A percentile compares a stretch with the other conserved stretches of the same genome.
phyloP scores from a whole-genome alignment of 2,329 filamentous ascomycete species.

The Verticillium klebahnii region DNA sequence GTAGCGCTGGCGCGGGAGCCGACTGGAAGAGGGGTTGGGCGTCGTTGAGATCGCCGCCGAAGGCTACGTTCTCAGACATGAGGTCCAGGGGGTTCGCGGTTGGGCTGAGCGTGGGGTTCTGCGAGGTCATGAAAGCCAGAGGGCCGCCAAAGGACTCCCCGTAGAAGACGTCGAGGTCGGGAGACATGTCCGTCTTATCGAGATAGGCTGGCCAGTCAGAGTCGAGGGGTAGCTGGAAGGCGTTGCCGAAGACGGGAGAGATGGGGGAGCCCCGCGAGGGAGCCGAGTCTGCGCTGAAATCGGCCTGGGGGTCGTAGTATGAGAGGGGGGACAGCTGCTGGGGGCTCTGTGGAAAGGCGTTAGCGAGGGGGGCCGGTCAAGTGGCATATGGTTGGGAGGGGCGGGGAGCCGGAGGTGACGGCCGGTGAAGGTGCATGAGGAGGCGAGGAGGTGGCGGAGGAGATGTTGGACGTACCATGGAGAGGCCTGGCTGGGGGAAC shows the following conservation, averaged over 20 bases:
- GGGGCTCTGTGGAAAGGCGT: constrained; percentile 8
- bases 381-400: neutral
- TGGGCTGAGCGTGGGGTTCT: constrained; percentile 23
- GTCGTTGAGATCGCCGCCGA: constrained; percentile 19
- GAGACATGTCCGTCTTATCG: constrained; percentile 21
- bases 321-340: constrained; percentile 13
- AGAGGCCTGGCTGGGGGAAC: neutral
- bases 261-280: constrained; percentile 24
- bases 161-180: constrained; percentile 24
- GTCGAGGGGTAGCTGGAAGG: constrained; percentile 20
- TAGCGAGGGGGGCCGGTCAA: neutral
- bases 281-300: constrained; percentile 29
- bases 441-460: neutral
- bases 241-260: constrained; percentile 24
- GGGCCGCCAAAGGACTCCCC: constrained; percentile 23
- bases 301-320: constrained; percentile 17
- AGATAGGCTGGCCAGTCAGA: constrained; percentile 22
- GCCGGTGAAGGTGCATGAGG: neutral
- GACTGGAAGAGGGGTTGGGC: constrained; percentile 20
- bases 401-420: neutral
- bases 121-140: constrained; percentile 17
- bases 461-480: neutral
- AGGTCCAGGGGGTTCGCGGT: constrained; percentile 30
- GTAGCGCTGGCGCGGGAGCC: constrained; percentile 3
- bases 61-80: constrained; percentile 14